Percentiles rank a stretch among this genome's conserved stretches.
These are phyloP conservation scores for Diaporthe sp. DNA, from an alignment of 2,329 filamentous ascomycete genomes.

Conservation along the genomic window DNA sequence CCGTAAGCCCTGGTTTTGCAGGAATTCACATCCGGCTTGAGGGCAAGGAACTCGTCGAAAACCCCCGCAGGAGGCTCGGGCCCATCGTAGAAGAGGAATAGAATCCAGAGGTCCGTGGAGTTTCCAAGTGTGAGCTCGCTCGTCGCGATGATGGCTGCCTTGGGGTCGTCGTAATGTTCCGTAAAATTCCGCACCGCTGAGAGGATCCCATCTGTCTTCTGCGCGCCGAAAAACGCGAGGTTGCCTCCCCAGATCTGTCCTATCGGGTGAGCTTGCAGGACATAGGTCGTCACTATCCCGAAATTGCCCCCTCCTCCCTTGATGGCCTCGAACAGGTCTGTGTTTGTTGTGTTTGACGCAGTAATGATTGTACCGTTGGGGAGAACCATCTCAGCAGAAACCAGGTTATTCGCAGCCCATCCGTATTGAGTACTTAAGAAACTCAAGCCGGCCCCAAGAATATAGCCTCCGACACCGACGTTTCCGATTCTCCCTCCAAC, in stretches of 20 bases:
- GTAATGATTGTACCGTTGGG: slow-evolving; percentile 59
- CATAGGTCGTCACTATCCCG: slow-evolving; percentile 60
- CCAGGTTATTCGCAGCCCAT: slow-evolving; percentile 60
- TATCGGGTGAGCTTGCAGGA: slow-evolving; percentile 53
- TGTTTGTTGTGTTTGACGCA: slow-evolving; percentile 52
- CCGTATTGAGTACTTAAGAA: slow-evolving; percentile 63
- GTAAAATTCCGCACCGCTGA: slow-evolving; percentile 60
- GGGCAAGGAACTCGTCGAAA: slow-evolving; percentile 66
- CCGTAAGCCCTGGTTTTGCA: slow-evolving; percentile 37
- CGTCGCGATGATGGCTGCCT: slow-evolving; percentile 70
- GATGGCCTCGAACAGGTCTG: slow-evolving; percentile 63
- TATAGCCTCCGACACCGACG: slow-evolving; percentile 58
- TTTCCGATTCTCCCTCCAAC: slow-evolving; percentile 58
- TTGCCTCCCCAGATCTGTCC: slow-evolving; percentile 56
- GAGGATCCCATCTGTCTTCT: slow-evolving; percentile 47
- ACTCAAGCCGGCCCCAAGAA: slow-evolving; percentile 65
- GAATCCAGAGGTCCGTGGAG: slow-evolving; percentile 63
- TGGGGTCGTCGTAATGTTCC: slow-evolving; percentile 66
- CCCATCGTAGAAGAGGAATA: slow-evolving; percentile 74
- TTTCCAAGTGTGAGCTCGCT: slow-evolving; percentile 56
- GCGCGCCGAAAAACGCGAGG: slow-evolving; percentile 47
- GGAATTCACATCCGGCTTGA: slow-evolving; percentile 53
- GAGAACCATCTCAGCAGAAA: slow-evolving; percentile 63
- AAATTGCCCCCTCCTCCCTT: slow-evolving; percentile 69
- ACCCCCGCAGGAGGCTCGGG: slow-evolving; percentile 59